These are phyloP conservation scores for Digitaria exilis DNA, from an alignment of 202 grass and related monocot genomes.

Conservation along the genomic window DNA sequence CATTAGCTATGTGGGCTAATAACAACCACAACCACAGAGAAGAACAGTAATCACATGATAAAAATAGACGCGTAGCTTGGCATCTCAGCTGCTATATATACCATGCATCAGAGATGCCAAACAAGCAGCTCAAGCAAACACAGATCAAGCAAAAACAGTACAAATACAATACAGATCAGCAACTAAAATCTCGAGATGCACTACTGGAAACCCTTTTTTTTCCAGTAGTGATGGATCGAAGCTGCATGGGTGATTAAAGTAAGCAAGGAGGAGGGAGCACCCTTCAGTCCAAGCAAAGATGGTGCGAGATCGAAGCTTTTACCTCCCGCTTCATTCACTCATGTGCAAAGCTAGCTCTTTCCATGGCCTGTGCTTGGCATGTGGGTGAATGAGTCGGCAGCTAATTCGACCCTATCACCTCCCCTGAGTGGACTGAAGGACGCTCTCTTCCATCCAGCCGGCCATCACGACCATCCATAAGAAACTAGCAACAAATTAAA, in stretches of 20 bases:
- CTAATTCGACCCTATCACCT: constrained; percentile 76
- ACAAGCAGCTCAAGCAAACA: constrained; percentile 29
- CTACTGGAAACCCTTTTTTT: too few relatives aligned
- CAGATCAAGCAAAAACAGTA: constrained; percentile 18
- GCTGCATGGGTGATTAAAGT: constrained; percentile 13
- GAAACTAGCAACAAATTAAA: constrained; percentile 11
- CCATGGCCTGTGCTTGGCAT: constrained; percentile 55
- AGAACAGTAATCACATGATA: constrained; percentile 8
- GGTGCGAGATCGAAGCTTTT: constrained; percentile 69
- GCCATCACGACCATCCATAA: neutral
- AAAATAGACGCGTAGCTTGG: neutral
- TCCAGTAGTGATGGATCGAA: too few relatives aligned
- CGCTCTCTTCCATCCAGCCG: constrained; percentile 73
- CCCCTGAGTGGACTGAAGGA: constrained; percentile 98
- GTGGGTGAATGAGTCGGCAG: constrained; percentile 99
- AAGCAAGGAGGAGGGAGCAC: constrained; percentile 83
- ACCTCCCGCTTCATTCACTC: constrained; percentile 99
- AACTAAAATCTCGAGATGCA: neutral
- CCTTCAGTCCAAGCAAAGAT: constrained; percentile 99
- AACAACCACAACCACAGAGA: constrained; percentile 11
- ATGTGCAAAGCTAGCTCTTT: constrained; percentile 69
- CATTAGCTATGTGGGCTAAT: neutral
- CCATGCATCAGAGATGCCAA: constrained; percentile 49
- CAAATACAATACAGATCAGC: neutral
- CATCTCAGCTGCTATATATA: neutral